These are phyloP conservation scores for Colletotrichum camelliae DNA, from an alignment of 2,329 filamentous ascomycete genomes.

Conservation along the genomic window DNA sequence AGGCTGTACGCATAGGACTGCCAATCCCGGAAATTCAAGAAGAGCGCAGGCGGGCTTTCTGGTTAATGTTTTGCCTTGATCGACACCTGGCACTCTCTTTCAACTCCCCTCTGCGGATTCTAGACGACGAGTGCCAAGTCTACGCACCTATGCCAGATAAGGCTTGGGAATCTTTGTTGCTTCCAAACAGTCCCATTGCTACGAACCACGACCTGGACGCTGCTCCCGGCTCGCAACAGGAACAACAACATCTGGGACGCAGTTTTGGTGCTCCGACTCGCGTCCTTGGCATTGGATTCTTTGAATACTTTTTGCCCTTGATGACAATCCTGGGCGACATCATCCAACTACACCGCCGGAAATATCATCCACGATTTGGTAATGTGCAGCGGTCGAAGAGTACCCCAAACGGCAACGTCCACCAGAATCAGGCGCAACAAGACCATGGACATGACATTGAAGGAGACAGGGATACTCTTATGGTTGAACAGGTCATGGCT, in stretches of 20 bases:
- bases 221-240: not conserved
- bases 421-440: not conserved
- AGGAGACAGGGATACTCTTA: not conserved
- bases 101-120: conserved; percentile 47
- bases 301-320: not conserved
- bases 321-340: not conserved
- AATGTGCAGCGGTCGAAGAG: not conserved
- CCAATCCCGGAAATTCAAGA: conserved; percentile 31
- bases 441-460: not conserved
- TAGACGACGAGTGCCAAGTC: conserved; percentile 50
- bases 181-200: not conserved
- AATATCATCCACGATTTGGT: not conserved
- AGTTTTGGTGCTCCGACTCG: not conserved
- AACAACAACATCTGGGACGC: not conserved
- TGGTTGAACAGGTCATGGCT: not conserved
- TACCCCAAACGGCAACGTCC: not conserved
- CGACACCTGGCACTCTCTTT: conserved; percentile 53
- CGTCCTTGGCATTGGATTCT: not conserved
- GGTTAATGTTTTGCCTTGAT: conserved; percentile 53
- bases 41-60: conserved; percentile 51
- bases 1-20: not conserved
- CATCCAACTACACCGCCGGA: not conserved
- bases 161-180: conserved; percentile 21
- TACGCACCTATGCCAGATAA: conserved; percentile 23
- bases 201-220: not conserved